Percentiles rank a stretch among this genome's conserved stretches.
Evolutionary conservation across 306 rosid genomes (phyloP).

Genomic region (Carpinus fangiana): DNA sequence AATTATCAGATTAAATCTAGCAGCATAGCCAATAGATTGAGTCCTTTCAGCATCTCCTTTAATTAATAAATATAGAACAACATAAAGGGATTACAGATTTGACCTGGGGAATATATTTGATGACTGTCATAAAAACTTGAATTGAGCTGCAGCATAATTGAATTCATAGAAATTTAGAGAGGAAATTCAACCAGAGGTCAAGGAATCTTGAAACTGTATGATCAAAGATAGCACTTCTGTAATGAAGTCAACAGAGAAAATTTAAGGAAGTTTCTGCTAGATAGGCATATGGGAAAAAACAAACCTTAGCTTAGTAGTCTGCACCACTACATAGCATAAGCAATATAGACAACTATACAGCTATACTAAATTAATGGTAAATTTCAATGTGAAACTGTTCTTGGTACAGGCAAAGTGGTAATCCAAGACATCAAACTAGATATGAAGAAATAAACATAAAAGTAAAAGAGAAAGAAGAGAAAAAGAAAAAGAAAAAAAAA

Average conservation of each 20-base stretch:
- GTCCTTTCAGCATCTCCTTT: not conserved
- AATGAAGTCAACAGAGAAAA: not conserved
- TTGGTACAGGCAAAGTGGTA: not conserved
- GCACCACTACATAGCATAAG: not conserved
- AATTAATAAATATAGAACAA: not conserved
- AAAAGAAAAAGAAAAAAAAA: not conserved
- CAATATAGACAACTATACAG: not conserved
- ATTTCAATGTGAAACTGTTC: not conserved
- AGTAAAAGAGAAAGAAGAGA: not conserved
- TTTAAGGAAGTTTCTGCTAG: not conserved
- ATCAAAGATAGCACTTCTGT: not conserved
- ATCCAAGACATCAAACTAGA: not conserved
- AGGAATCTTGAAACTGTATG: not conserved
- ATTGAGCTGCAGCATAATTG: slow-evolving; percentile 57
- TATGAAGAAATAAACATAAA: not conserved
- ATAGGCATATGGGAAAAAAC: not conserved
- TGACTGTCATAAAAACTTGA: slow-evolving; percentile 58
- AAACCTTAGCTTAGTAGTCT: not conserved
- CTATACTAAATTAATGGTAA: too few relatives aligned
- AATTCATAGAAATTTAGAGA: slow-evolving; percentile 22
- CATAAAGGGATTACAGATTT: slow-evolving; percentile 8
- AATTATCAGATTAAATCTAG: not conserved
- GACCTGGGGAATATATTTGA: slow-evolving; percentile 85
- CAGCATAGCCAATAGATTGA: not conserved
- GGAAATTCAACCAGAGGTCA: not conserved